Base-by-base conservation (phyloP, 352 stramenopile genomes). In the Vaucheria bursata region DNA sequence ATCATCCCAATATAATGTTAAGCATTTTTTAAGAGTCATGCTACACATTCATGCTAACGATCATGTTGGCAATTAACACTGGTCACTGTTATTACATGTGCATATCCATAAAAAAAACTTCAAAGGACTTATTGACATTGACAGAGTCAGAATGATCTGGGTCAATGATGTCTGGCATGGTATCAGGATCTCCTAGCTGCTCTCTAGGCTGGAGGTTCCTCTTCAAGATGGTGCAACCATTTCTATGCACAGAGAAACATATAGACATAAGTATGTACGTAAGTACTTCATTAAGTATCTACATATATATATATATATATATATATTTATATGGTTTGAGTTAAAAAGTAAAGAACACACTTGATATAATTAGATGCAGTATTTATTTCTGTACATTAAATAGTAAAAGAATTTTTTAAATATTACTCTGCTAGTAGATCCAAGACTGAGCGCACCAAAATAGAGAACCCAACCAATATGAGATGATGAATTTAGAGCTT, bases 91-190 rank as follows among this genome's bases (percentile, higher is more conserved):
- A n/a, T n/a, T n/a, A n/a, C n/a, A n/a, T n/a, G n/a, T n/a, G n/a
- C n/a, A n/a, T n/a, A n/a, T n/a, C n/a, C n/a, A n/a, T n/a, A n/a
- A n/a, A n/a, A n/a, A 85, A 85, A 36, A 79, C 78, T 79, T 87
- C 84, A 69, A 87, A 87, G 78, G 86, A 87, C 71, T 87, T 81
- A 40, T 87, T 87, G 37, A 87, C 72, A 64, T 86, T 79, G 18
- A 87, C 81, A 0, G 73, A 74, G 40, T 86, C 84, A 31, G 69
- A 78, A 45, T 79, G 66, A 65, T 87, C 84, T 36, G 85, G 77
- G 73, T 87, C 84, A 73, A 87, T 85, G 2, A 87, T 53, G n/a
- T 84, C 64, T 2, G 85, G 78, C 5, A 85, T 79, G 36, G 34
- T 36, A 40, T 87, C 84, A 25, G 78, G 71, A 72, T 87, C 73